Percentiles rank a stretch among this genome's conserved stretches.
phyloP scores from a whole-genome alignment of 148 eudicot genomes.

The Dianthus caryophyllus region DNA sequence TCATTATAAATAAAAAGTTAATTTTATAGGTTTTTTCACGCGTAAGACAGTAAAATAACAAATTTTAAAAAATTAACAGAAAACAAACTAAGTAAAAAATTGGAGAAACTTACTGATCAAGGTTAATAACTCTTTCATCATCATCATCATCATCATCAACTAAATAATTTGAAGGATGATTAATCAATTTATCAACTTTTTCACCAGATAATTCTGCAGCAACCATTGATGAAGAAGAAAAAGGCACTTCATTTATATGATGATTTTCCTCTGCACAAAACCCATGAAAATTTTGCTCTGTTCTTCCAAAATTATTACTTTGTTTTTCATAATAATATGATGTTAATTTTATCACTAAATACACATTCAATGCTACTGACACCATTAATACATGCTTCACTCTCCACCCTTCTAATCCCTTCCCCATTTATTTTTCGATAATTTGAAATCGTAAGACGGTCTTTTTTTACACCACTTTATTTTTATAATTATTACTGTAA shows the following conservation, averaged over 20 bases:
- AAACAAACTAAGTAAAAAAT: too few relatives aligned
- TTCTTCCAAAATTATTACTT: constrained; percentile 21
- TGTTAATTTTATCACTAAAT: constrained; percentile 43
- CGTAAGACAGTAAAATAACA: too few relatives aligned
- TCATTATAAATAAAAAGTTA: too few relatives aligned
- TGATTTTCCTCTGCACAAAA: constrained; percentile 25
- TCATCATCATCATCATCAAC: constrained; percentile 26
- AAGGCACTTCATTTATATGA: constrained; percentile 9
- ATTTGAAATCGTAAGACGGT: too few relatives aligned
- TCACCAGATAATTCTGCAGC: constrained; percentile 17
- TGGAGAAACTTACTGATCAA: constrained; percentile 69
- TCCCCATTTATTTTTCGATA: too few relatives aligned
- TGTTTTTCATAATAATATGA: constrained; percentile 35
- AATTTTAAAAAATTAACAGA: too few relatives aligned
- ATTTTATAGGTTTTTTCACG: background rate
- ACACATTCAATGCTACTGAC: constrained; percentile 73
- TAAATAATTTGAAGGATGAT: constrained; percentile 10
- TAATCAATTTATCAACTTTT: constrained; percentile 5
- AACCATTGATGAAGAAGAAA: constrained; percentile 24
- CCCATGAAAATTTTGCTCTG: constrained; percentile 25
- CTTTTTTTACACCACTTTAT: too few relatives aligned
- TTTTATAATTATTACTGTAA: background rate
- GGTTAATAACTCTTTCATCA: constrained; percentile 41
- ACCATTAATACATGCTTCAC: constrained; percentile 48
- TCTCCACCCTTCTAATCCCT: constrained; percentile 31